These are phyloP conservation scores for Vanrija humicola DNA, from an alignment of 1,284 basidiomycete genomes.

Conservation along the genomic window DNA sequence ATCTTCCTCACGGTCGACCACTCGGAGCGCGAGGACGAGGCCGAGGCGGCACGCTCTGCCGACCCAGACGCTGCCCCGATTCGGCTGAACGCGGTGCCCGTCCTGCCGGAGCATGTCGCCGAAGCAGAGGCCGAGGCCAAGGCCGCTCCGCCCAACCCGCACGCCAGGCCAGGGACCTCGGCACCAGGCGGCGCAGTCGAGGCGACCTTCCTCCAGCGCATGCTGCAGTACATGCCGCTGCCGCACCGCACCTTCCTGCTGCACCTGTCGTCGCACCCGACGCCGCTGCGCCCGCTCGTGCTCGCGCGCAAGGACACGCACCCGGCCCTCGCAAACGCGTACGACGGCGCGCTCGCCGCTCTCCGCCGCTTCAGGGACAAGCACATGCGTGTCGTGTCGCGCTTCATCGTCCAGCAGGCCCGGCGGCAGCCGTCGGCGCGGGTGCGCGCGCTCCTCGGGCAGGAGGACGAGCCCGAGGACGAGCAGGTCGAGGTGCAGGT, in stretches of 20 bases:
- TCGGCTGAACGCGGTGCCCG: neutral
- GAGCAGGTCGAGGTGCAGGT: constrained; percentile 37
- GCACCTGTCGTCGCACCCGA: constrained; percentile 65
- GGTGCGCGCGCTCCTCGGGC: constrained; percentile 30
- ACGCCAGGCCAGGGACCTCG: neutral
- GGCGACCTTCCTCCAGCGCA: constrained; percentile 65
- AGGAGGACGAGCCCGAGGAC: constrained; percentile 8
- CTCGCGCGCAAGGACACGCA: constrained; percentile 33
- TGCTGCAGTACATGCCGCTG: constrained; percentile 86
- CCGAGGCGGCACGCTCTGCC: neutral
- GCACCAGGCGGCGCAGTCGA: constrained; percentile 41
- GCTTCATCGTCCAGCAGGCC: constrained; percentile 73
- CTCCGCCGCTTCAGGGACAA: constrained; percentile 79
- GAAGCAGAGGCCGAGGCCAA: neutral
- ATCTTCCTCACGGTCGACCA: constrained; percentile 75
- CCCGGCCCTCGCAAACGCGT: constrained; percentile 57
- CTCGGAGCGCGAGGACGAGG: constrained; percentile 37
- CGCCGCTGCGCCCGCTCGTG: constrained; percentile 55
- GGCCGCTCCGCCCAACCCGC: neutral
- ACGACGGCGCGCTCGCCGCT: constrained; percentile 67
- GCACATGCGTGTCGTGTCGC: constrained; percentile 78
- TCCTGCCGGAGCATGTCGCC: neutral
- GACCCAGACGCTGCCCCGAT: neutral
- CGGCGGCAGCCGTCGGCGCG: constrained; percentile 45
- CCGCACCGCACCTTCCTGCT: constrained; percentile 84